Evolutionary conservation across 192 early-diverging fungal species (phyloP).

Genomic region (Coemansia sp.): DNA sequence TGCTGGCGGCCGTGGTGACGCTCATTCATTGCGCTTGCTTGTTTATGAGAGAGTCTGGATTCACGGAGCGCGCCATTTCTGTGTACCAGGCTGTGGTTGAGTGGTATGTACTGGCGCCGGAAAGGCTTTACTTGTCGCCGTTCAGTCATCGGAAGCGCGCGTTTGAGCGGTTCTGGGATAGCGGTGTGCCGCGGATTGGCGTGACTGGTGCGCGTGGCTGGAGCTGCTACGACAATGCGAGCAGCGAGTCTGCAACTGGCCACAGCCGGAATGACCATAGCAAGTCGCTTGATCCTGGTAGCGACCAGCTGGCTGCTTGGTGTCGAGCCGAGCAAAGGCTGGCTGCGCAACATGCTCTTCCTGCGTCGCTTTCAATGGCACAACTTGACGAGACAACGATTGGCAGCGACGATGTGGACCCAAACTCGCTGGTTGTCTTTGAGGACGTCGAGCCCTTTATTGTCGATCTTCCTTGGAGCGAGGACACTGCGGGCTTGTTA

Average conservation of each 20-base stretch:
- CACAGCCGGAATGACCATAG: background rate
- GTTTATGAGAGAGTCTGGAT: conserved; percentile 33
- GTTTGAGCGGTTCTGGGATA: conserved; percentile 39
- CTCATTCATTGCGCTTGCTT: conserved; percentile 30
- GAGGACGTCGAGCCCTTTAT: conserved; percentile 43
- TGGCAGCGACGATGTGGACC: conserved; percentile 3
- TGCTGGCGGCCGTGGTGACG: conserved; percentile 4
- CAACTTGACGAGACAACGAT: background rate
- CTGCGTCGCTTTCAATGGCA: background rate
- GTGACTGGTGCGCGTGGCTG: conserved; percentile 21
- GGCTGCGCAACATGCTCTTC: background rate
- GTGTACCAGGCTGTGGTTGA: conserved; percentile 39
- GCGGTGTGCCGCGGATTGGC: conserved; percentile 27
- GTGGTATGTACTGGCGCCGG: conserved; percentile 30
- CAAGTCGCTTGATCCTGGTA: background rate
- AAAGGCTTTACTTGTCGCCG: background rate
- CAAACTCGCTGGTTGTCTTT: conserved; percentile 30
- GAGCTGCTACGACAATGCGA: conserved; percentile 2
- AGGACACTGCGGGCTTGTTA: conserved; percentile 3
- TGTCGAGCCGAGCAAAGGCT: background rate
- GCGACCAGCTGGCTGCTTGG: background rate
- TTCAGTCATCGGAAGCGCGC: conserved; percentile 13
- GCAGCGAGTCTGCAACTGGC: background rate
- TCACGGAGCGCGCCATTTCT: conserved; percentile 14
- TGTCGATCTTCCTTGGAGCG: conserved; percentile 19